Base-by-base conservation (phyloP, 345 rosid species). In the Syzygium aromaticum region DNA sequence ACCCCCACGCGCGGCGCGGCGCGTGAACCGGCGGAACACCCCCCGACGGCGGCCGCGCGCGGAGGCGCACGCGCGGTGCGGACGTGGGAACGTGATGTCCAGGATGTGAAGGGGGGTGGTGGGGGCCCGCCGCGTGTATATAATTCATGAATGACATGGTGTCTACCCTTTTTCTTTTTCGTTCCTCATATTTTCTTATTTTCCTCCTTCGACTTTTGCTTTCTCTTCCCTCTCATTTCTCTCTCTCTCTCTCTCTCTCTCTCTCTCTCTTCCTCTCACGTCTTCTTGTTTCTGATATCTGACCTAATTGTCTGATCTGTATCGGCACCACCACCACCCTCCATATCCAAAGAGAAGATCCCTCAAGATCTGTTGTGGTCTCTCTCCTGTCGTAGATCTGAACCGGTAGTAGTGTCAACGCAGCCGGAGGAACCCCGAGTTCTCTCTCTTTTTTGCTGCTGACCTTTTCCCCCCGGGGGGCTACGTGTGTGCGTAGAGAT, bases 141-240 rank as follows among this genome's bases (percentile, higher is more conserved):
- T 93, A 93, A 92, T 93, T 93, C 88, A 90, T 90, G 90, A 88
- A 90, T 92, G 92, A 89, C 91, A 89, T 89, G 86, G 84, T 84
- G 85, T 90, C 89, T 86, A 7, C 53, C 67, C 49, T 85, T 89
- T 87, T 82, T 46, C 77, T 84, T 84, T 85, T 54, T 54, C 46
- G 46, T 43, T 63, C 28, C 43, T 30, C 78, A 8, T 3, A 11
- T 17, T 73, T 73, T 38, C 82, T 73, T 73, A 73, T 73, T 73
- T 73, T 38, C 19, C 49, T 38, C 82, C 82, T 21, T 73, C 82
- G 11, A 22, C 82, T 73, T 73, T 73, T 73, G 82, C 82, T 73
- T 73, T 73, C 82, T 38, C 82, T 73, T 73, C 82, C 80, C 80
- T 73, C 80, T 73, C 49, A 38, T 86, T 22, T 80, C 43, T 73